Evolutionary conservation across 257 asterid genomes (phyloP), one percentile per base, ranked within the genome.

Genomic region (Solanum pinnatisectum): DNA sequence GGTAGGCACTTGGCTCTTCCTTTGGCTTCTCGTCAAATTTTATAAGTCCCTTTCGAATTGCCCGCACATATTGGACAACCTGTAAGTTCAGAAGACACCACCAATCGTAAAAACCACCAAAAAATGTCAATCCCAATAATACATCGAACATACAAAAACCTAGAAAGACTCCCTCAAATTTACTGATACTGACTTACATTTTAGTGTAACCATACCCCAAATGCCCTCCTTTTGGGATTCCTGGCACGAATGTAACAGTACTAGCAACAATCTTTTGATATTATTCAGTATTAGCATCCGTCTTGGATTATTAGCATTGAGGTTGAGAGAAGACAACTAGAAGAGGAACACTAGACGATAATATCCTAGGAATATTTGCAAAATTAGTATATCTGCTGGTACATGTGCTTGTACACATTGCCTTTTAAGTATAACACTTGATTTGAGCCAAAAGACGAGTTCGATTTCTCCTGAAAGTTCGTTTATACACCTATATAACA

Each of bases 21-120:
- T 95, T 95, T 72, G 98, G 97, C 88, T 95, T 94, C 46, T 93
- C 98, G 90, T 91, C 95, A 88, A 93, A 88, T 90, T 94, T 97
- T 91, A 96, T 92, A 77, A 87, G 92, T 23, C 98, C 98, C 90
- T 92, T 92, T 76, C 99, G 94, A 88, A 97, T 94, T 88, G 94
- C 98, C 65, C 98, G 94, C 82, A 97, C 96, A 84, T 88, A 92
- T 83, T 90, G 90, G 84, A 94, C 94, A 85, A 97, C 96, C 99
- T 97, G 91, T 46, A 89, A 74, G 87, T 77, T 88, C 83, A 40
- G 71, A 89, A 46, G 82, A 36, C 39, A 68, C 68, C 15, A 83
- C 8, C 32, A 74, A 49, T 82, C 1, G 32, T 82, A 20, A 82
- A 87, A 84, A 44, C 65, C 71, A 85, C 87, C 81, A 46, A 27